Conservation (phyloP, 805 yeast species). For the Spathaspora sp. region DNA sequence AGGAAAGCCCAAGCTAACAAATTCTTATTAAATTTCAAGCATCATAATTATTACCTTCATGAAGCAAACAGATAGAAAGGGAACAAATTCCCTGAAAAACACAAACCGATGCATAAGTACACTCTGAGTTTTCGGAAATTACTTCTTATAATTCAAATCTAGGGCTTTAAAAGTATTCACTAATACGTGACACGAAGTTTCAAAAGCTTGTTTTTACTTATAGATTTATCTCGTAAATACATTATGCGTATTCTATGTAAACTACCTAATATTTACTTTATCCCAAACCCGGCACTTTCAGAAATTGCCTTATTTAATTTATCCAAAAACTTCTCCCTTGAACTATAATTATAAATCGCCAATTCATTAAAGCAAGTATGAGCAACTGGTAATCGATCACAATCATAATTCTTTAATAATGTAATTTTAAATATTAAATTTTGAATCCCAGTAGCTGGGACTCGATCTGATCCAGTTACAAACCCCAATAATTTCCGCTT, state of each 20-base stretch:
- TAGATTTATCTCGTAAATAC: too few relatives aligned
- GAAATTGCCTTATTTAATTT: slow-evolving; percentile 69
- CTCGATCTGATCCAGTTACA: slow-evolving; percentile 85
- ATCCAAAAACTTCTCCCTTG: slow-evolving; percentile 47
- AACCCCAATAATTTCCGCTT: slow-evolving; percentile 69
- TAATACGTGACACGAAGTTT: too few relatives aligned
- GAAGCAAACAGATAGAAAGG: too few relatives aligned
- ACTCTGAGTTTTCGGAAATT: too few relatives aligned
- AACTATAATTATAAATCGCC: slow-evolving; percentile 64
- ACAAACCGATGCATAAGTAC: too few relatives aligned
- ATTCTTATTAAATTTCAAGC: too few relatives aligned
- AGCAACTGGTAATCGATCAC: slow-evolving; percentile 68
- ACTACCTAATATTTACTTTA: slow-evolving; percentile 38
- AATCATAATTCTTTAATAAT: slow-evolving; percentile 29
- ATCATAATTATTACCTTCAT: too few relatives aligned
- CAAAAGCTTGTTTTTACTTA: too few relatives aligned
- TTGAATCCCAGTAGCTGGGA: slow-evolving; percentile 90
- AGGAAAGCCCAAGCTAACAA: too few relatives aligned
- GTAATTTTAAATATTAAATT: slow-evolving; percentile 72
- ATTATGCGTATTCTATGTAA: neutral
- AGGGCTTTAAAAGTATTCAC: too few relatives aligned
- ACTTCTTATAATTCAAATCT: too few relatives aligned
- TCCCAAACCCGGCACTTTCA: slow-evolving; percentile 86
- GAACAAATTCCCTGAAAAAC: too few relatives aligned
- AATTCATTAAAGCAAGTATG: slow-evolving; percentile 95